A percentile compares a stretch with the other conserved stretches of the same genome.
phyloP scores from a whole-genome alignment of 768 basidiomycete genomes.

The Agaricus blazei region DNA sequence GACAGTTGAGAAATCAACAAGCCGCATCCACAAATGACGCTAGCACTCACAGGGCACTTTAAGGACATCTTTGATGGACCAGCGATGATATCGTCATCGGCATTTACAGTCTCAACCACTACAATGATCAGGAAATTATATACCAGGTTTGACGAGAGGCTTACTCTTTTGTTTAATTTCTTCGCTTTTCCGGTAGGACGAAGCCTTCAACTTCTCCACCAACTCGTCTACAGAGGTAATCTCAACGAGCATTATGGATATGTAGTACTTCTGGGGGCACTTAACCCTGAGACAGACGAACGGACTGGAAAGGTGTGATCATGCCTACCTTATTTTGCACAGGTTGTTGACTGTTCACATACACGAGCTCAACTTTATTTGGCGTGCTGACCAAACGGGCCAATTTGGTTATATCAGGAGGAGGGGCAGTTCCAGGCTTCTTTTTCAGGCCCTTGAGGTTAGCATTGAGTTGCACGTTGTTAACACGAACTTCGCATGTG shows the following conservation, averaged over 20 bases:
- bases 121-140: not conserved
- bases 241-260: slow-evolving; percentile 83
- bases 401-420: slow-evolving; percentile 58
- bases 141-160: slow-evolving; percentile 17
- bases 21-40: not conserved
- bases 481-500: slow-evolving; percentile 88
- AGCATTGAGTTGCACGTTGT: slow-evolving; percentile 59
- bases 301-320: not conserved
- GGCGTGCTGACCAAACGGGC: slow-evolving; percentile 33
- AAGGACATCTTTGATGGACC: slow-evolving; percentile 88
- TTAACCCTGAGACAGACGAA: not conserved
- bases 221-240: slow-evolving; percentile 64
- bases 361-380: slow-evolving; percentile 83
- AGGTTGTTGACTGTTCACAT: slow-evolving; percentile 84
- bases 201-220: slow-evolving; percentile 62
- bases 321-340: slow-evolving; percentile 59
- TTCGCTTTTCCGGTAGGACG: slow-evolving; percentile 57
- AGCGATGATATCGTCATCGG: slow-evolving; percentile 90
- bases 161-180: slow-evolving; percentile 68
- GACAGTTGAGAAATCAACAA: slow-evolving; percentile 15
- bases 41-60: slow-evolving; percentile 79
- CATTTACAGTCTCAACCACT: slow-evolving; percentile 57
- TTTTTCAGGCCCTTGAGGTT: slow-evolving; percentile 93
- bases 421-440: slow-evolving; percentile 92
- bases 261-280: slow-evolving; percentile 71